Evolutionary conservation across 1,139 yeast species (phyloP), one percentile per base, ranked within the genome.

Genomic region (Candida glucosophila): DNA sequence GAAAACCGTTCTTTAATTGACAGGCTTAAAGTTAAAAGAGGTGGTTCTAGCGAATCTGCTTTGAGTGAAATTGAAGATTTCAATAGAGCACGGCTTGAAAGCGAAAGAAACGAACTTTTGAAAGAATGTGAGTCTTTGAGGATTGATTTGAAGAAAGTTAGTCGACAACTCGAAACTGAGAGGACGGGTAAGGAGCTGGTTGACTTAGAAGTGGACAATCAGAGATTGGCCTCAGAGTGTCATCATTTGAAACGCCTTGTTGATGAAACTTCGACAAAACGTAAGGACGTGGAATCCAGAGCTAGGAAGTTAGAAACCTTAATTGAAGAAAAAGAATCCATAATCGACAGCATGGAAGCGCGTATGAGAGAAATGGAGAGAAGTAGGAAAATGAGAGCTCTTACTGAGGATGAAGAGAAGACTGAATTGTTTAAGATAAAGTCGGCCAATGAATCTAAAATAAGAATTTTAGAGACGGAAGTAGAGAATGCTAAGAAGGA

Each of bases 401-500:
- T 47, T 5, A 37, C 40, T 23, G 52, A 53, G 15, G 61, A 52
- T 24, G 56, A 53, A 15, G 58, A 55, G 27, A 56, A 52, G 33
- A 37, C 51, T 10, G 58, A 52, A 15, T 33, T 58, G 10, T 25
- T 56, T 25, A 55, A 40, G 32, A 34, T 51, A 3, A 58, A 52
- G 26, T 39, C 55, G 2, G 43, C 44, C 4, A 52, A 50, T 30
- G 67, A 62, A 23, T 44, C 51, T n/a, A 49, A 49, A 28, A 39
- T 63, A 14, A 55, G 55, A 26, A 37, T 55, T 14, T 35, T 60
- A 17, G 53, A 58, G 30, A 38, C 50, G 14, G 71, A 65, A 21
- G 39, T 52, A 15, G 63, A 58, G 14, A 47, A 51, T 12, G 19
- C 56, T 22, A 50, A 49, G 24, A 51, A 50, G 13, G 55, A 53